Evolutionary conservation across 148 eudicot species (phyloP).

Genomic region (Vaccinium macrocarpon): DNA sequence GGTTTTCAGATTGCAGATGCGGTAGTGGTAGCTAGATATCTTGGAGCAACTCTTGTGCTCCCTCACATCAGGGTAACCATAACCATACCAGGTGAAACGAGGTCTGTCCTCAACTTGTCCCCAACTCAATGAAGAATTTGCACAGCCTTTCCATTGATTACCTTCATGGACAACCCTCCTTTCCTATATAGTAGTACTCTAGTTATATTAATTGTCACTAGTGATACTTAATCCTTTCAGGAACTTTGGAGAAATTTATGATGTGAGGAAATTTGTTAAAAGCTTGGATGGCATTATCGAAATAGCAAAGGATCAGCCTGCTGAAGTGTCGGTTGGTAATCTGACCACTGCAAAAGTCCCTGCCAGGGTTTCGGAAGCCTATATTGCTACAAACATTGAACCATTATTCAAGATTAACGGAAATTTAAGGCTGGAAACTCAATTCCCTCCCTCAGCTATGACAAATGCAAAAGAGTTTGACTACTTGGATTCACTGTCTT

Average conservation of each 20-base stretch:
- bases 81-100: constrained; percentile 18
- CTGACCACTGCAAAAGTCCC: constrained; percentile 30
- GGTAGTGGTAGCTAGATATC: constrained; percentile 26
- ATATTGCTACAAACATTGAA: constrained; percentile 22
- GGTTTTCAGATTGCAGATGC: constrained; percentile 33
- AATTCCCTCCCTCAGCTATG: constrained; percentile 17
- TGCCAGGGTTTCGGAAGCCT: constrained; percentile 21
- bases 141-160: not conserved
- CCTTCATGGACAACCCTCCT: not conserved
- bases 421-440: constrained; percentile 24
- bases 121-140: not conserved
- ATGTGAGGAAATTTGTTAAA: constrained; percentile 22
- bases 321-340: not conserved
- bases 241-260: constrained; percentile 36
- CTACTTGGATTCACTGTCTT: constrained; percentile 18
- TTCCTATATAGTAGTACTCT: not conserved
- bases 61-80: constrained; percentile 28
- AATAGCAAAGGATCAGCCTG: constrained; percentile 25
- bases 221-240: constrained; percentile 16
- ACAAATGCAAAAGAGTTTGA: not conserved
- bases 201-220: not conserved
- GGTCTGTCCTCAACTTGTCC: constrained; percentile 14
- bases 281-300: constrained; percentile 31
- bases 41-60: constrained; percentile 38
- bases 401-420: constrained; percentile 25